Base-by-base conservation (phyloP, 176 grass and related monocot species). In the Juncus inflexus region DNA sequence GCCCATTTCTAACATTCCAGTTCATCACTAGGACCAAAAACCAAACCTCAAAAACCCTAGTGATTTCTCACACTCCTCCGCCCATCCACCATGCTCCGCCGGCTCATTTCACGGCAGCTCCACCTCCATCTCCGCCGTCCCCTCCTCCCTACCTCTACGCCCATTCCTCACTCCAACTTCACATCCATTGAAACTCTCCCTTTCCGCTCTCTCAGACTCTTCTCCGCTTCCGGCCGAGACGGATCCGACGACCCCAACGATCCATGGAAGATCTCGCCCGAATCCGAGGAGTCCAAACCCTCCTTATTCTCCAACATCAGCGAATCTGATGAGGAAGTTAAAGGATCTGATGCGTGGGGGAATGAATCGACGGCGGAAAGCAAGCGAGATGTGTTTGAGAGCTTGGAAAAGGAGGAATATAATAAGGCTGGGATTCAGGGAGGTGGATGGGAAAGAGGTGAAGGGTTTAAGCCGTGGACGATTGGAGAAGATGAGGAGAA, bases 1-100 rank as follows among this genome's bases (percentile, higher is more conserved):
- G 43, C 43, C 43, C 43, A 47, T 47, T 9, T 47, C 19, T 28
- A 28, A 28, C 19, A 1, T 9, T 47, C 9, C 43, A 47, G 9
- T 47, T 9, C 43, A 47, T 47, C 43, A 6, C 43, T 6, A 47
- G 43, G 43, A 28, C 43, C 43, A 78, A 65, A 67, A 59, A 63
- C 80, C 50, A 67, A 59, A 63, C 80, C 50, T 61, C 86, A 76
- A 82, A 90, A 90, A 90, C 75, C 86, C 79, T 90, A 85, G 55
- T 40, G 0, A 4, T 38, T 50, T 49, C 58, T 74, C 75, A 79
- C 6, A 3, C 13, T 3, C 68, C 45, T 67, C 76, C 67, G 37
- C 42, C 52, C 56, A 50, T 69, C 15, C 76, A 16, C 77, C 60
- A 72, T 72, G 69, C 86, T 87, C 79, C 84, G 80, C 78, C 88